A percentile compares a stretch with the other conserved stretches of the same genome.
phyloP scores from a whole-genome alignment of 306 rosid species.

The Aeschynomene evenia region DNA sequence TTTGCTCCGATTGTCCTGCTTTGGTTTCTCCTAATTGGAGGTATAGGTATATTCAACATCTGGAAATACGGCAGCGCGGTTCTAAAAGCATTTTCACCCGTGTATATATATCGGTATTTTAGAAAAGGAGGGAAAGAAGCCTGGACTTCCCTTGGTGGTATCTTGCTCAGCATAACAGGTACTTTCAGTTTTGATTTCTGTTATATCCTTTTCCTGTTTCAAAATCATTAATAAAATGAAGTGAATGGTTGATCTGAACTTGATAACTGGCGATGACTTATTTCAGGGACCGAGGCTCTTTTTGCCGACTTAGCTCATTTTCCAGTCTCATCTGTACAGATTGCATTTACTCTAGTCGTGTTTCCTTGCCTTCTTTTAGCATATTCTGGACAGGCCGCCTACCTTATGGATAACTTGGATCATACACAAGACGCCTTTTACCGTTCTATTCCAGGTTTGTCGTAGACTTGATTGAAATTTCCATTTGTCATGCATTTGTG shows the following conservation, averaged over 20 bases:
- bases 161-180: slow-evolving; percentile 98
- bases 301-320: slow-evolving; percentile 91
- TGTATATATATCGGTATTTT: slow-evolving; percentile 69
- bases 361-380: slow-evolving; percentile 97
- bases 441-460: slow-evolving; percentile 91
- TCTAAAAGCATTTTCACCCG: slow-evolving; percentile 84
- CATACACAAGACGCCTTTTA: slow-evolving; percentile 60
- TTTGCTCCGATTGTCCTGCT: slow-evolving; percentile 94
- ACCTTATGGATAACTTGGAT: slow-evolving; percentile 53
- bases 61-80: slow-evolving; percentile 61
- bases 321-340: slow-evolving; percentile 91
- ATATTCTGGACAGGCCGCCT: slow-evolving; percentile 96
- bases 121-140: slow-evolving; percentile 56
- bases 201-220: slow-evolving; percentile 15
- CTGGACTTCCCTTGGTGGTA: slow-evolving; percentile 97
- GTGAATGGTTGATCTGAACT: slow-evolving; percentile 3
- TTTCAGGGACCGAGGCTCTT: slow-evolving; percentile 97
- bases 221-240: not conserved
- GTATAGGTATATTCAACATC: slow-evolving; percentile 84
- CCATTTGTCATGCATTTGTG: not conserved
- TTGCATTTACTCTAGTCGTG: slow-evolving; percentile 88
- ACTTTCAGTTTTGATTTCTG: slow-evolving; percentile 17
- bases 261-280: slow-evolving; percentile 33
- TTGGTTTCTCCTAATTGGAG: slow-evolving; percentile 91
- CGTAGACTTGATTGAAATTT: not conserved